Base-by-base conservation (phyloP, 176 grass and related monocot species). In the Tillandsia fasciculata region DNA sequence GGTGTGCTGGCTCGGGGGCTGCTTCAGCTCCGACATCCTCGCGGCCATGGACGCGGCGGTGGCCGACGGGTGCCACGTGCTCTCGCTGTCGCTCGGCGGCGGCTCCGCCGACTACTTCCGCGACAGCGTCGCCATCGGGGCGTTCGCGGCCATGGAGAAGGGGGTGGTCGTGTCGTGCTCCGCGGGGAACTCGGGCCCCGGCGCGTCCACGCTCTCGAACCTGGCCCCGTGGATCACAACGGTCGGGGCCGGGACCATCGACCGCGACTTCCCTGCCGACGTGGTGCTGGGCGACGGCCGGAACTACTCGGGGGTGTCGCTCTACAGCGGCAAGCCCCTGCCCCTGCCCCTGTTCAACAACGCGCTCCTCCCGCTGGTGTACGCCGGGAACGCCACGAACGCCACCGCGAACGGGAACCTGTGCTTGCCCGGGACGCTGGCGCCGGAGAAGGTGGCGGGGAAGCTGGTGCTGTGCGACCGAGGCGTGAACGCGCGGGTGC, bases 211-310 rank as follows among this genome's bases (percentile, higher is more conserved):
- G 27, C 84, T 97, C 58, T 82, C 89, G 8, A 97, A 97, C 72
- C 74, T 76, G n/a, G 94, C 94, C 58, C 94, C 94, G 14, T 97
- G 94, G 94, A 92, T 97, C 83, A 93, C 86, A 67, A 97, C 94
- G 63, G 86, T 97, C 0, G 94, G 94, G 49, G 89, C 94, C 0
- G 89, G 89, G 0, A 97, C 94, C 0, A 72, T 97, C 50, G 94
- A 97, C 76, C 94, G 89, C 50, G 86, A 93, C 71, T 97, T 97
- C 76, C 94, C 94, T 13, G 82, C 94, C 58, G 48, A 81, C 48
- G 75, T 90, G 23, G 26, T 53, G 50, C 82, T 97, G 58, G 89
- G 89, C 27, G 83, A 87, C 59, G 84, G 87, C 65, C 81, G 86
- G 63, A 97, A 93, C 59, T 97, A 82, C 73, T 13, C 75, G 7